These are phyloP conservation scores for Acanthamoeba castellanii DNA, from an alignment of 208 protist genomes.

Conservation along the genomic window DNA sequence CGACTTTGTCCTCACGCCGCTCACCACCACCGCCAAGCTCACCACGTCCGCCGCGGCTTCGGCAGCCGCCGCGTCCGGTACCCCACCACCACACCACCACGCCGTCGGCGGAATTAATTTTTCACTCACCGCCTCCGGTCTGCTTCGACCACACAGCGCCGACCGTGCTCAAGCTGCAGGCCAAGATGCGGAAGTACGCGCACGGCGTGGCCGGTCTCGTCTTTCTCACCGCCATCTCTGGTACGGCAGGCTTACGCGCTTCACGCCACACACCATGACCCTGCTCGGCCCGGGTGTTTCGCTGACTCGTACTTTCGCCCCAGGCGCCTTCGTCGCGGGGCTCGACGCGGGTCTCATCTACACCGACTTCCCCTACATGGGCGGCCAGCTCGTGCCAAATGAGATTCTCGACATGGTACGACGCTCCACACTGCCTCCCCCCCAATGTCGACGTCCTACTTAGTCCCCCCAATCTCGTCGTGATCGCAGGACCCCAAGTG, in stretches of 20 bases:
- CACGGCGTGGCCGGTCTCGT: slow-evolving; percentile 42
- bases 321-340: slow-evolving; percentile 89
- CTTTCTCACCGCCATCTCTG: slow-evolving; percentile 69
- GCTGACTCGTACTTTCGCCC: too few species aligned
- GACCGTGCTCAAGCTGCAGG: slow-evolving; percentile 28
- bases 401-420: slow-evolving; percentile 62
- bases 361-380: slow-evolving; percentile 89
- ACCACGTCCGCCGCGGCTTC: slow-evolving; percentile 21
- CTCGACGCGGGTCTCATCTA: slow-evolving; percentile 89
- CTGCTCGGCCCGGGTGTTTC: neutral
- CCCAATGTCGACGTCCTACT: too few species aligned
- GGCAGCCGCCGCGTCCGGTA: slow-evolving; percentile 4
- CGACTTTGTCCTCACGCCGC: slow-evolving; percentile 43
- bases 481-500: slow-evolving; percentile 76
- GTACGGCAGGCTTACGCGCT: slow-evolving; percentile 58
- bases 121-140: neutral
- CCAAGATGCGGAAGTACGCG: slow-evolving; percentile 3
- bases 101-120: neutral
- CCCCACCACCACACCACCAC: neutral
- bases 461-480: neutral
- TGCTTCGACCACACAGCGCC: neutral
- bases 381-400: slow-evolving; percentile 77
- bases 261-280: slow-evolving; percentile 34
- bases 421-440: neutral
- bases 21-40: slow-evolving; percentile 33